Conservation (phyloP, 768 basidiomycete species). For the Tricholoma flavovirens region DNA sequence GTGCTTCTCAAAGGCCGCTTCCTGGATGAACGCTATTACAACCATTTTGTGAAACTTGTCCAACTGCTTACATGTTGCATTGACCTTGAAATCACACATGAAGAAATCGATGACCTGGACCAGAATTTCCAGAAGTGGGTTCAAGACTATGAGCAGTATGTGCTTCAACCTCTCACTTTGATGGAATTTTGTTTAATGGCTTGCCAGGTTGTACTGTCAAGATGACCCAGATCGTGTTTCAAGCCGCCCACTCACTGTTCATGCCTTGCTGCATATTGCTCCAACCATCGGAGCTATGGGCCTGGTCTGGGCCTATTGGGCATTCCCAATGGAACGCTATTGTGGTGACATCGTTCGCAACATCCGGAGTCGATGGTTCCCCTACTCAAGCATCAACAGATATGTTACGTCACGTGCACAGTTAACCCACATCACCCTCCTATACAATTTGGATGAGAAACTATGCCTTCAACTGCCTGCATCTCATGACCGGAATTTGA, state of each 20-base stretch:
- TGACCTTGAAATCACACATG: conserved; percentile 16
- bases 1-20: conserved; percentile 31
- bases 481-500: background rate
- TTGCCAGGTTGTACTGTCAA: no score
- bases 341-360: conserved; percentile 24
- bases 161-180: no score
- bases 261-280: conserved; percentile 25
- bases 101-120: no score
- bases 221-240: background rate
- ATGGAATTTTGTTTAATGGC: no score
- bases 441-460: conserved; percentile 19
- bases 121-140: no score
- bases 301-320: conserved; percentile 29
- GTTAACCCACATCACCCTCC: conserved; percentile 24
- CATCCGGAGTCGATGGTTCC: conserved; percentile 25
- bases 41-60: conserved; percentile 4
- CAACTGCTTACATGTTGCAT: conserved; percentile 13
- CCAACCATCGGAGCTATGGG: conserved; percentile 17
- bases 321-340: conserved; percentile 34
- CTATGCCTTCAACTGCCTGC: background rate
- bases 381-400: conserved; percentile 25
- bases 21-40: conserved; percentile 26
- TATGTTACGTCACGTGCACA: conserved; percentile 25
- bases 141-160: no score
- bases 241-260: conserved; percentile 19